Evolutionary conservation across 148 eudicot species (phyloP).

Genomic region (Tetragonia tetragonoides): DNA sequence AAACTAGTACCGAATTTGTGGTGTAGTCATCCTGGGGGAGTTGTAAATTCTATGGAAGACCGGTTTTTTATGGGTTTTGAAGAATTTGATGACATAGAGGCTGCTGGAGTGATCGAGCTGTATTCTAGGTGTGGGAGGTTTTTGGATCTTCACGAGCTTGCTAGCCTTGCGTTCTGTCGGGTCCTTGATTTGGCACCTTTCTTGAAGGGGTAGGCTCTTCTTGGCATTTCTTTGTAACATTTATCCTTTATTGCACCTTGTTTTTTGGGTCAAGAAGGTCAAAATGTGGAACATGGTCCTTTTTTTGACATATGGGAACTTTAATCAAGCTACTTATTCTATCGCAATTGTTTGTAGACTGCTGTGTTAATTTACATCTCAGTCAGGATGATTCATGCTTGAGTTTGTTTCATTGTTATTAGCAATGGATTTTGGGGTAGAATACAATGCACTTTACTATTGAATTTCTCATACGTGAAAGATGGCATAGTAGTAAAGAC

Average conservation of each 20-base stretch:
- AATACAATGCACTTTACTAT: no score
- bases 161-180: conserved; percentile 74
- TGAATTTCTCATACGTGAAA: not conserved
- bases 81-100: conserved; percentile 35
- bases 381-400: no score
- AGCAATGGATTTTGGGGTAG: no score
- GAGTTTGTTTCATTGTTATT: no score
- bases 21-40: conserved; percentile 29
- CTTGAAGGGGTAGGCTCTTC: conserved; percentile 52
- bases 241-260: not conserved
- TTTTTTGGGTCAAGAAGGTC: not conserved
- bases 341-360: no score
- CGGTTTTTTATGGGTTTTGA: conserved; percentile 41
- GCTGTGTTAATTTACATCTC: no score
- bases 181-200: conserved; percentile 69
- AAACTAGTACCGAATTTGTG: conserved; percentile 51
- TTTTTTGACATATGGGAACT: no score
- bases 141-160: conserved; percentile 80
- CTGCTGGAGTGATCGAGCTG: conserved; percentile 44
- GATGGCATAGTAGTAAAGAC: not conserved
- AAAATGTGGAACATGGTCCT: no score
- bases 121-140: conserved; percentile 54
- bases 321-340: no score
- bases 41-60: conserved; percentile 37
- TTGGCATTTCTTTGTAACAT: not conserved